phyloP scores from a whole-genome alignment of 2,329 filamentous ascomycete species.

The Pseudocercospora fijiensis region DNA sequence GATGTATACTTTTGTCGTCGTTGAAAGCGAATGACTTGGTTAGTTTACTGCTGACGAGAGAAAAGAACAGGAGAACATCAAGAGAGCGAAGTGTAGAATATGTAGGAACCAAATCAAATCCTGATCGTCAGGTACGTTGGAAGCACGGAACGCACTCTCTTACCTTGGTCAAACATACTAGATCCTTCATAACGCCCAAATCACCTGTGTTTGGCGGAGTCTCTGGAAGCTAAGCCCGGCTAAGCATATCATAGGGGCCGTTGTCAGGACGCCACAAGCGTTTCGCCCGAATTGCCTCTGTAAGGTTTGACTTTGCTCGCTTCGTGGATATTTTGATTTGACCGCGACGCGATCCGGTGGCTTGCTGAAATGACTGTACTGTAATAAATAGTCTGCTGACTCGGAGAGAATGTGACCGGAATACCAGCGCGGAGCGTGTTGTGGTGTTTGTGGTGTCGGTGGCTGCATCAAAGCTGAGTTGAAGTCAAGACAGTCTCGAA shows the following conservation, averaged over 20 bases:
- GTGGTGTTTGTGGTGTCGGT: not conserved
- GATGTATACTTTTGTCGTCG: not conserved
- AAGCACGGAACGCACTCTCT: slow-evolving; percentile 1
- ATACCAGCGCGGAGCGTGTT: not conserved
- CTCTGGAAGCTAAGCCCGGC: slow-evolving; percentile 6
- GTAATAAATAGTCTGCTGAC: not conserved
- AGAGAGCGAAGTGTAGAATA: not conserved
- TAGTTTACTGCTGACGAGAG: not conserved
- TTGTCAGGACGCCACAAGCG: slow-evolving; percentile 19
- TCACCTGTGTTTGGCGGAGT: not conserved
- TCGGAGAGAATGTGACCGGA: not conserved
- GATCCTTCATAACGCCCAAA: slow-evolving; percentile 1
- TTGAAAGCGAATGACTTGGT: slow-evolving; percentile 1
- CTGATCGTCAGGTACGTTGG: slow-evolving; percentile 4
- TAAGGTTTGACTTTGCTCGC: not conserved
- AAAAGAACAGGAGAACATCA: not conserved
- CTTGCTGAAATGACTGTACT: not conserved
- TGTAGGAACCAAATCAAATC: not conserved
- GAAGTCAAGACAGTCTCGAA: not conserved
- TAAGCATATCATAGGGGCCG: slow-evolving; percentile 19
- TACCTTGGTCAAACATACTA: slow-evolving; percentile 6
- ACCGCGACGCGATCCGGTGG: not conserved
- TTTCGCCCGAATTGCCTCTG: slow-evolving; percentile 3
- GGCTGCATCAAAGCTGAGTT: not conserved
- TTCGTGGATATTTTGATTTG: not conserved